Conservation (phyloP, 1,139 yeast species). For the Pneumocystis canis region DNA sequence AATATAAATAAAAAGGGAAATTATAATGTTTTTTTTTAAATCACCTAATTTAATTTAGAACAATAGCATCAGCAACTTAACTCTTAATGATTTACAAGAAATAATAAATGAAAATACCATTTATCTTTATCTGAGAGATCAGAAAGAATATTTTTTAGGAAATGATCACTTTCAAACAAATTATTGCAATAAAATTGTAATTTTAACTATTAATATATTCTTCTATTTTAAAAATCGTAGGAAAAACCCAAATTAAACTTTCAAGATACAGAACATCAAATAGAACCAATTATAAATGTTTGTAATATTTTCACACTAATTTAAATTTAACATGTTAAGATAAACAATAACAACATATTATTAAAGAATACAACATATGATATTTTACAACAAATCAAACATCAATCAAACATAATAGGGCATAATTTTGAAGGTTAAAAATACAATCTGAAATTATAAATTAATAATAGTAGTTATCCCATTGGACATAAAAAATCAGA, state of each 20-base stretch:
- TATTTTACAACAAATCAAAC: constrained; percentile 6
- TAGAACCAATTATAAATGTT: background rate
- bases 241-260: background rate
- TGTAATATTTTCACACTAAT: background rate
- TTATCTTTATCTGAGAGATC: background rate
- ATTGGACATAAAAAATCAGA: constrained; percentile 12
- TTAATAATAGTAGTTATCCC: constrained; percentile 6
- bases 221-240: background rate
- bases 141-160: background rate
- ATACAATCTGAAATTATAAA: constrained; percentile 2
- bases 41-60: background rate
- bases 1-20: background rate
- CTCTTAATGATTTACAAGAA: background rate
- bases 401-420: constrained; percentile 8
- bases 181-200: background rate
- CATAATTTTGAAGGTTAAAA: constrained; percentile 7
- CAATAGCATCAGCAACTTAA: background rate
- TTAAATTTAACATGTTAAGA: constrained; percentile 3
- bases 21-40: background rate
- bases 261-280: background rate
- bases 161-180: background rate
- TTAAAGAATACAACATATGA: background rate
- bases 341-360: constrained; percentile 4
- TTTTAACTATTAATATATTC: background rate
- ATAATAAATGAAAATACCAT: background rate